Percentiles rank a stretch among this genome's conserved stretches.
Conservation (phyloP, 2,329 filamentous ascomycete species). For the Phyllosticta citribraziliensis region DNA sequence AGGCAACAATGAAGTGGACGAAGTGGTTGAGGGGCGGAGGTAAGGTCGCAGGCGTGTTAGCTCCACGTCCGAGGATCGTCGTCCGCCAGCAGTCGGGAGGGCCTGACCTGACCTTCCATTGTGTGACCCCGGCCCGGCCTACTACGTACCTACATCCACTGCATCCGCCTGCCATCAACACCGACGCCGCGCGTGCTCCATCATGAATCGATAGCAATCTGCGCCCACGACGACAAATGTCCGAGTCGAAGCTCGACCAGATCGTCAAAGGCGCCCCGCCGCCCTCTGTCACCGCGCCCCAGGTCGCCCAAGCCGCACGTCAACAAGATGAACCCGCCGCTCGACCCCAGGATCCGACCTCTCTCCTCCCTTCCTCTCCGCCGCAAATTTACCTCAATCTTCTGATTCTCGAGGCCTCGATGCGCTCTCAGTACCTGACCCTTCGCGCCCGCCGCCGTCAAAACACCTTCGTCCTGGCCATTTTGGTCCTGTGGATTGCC, state of each 20-base stretch:
- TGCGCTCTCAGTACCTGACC: conserved; percentile 87
- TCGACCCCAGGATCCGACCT: conserved; percentile 56
- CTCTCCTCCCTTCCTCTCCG: conserved; percentile 76
- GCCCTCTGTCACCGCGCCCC: conserved; percentile 42
- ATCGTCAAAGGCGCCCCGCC: conserved; percentile 83
- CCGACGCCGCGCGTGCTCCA: background rate
- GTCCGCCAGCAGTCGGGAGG: background rate
- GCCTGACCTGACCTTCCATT: background rate
- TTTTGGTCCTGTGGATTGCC: conserved; percentile 70
- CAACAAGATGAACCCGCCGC: conserved; percentile 22
- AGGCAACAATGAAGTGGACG: background rate
- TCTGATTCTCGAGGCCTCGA: conserved; percentile 86
- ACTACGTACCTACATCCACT: background rate
- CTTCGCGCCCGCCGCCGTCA: conserved; percentile 79
- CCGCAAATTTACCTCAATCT: conserved; percentile 98
- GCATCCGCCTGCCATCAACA: background rate
- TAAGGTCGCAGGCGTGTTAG: background rate
- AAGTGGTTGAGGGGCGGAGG: background rate
- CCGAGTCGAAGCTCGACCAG: conserved; percentile 63
- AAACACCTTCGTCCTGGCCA: conserved; percentile 81
- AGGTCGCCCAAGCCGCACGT: conserved; percentile 30
- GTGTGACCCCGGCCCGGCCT: background rate
- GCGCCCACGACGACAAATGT: conserved; percentile 35
- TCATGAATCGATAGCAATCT: conserved; percentile 2
- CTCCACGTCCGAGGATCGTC: background rate